Evolutionary conservation across 139 green algal genomes (phyloP), one percentile per base, ranked within the genome.

Genomic region (Trebouxia sp.): DNA sequence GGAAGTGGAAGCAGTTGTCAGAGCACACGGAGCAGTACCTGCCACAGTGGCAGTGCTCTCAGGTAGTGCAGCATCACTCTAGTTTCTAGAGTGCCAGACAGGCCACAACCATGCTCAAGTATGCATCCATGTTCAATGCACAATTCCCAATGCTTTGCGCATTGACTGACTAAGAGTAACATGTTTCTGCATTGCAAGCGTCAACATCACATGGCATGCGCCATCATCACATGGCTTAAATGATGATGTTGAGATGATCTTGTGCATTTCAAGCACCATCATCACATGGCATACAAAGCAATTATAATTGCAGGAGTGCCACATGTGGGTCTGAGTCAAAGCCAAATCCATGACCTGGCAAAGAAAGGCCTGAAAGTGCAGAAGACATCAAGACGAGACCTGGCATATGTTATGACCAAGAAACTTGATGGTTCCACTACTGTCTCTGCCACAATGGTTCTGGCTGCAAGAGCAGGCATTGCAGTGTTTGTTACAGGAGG

Each of bases 21-120:
- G 93, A 0, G 30, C 82, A 6, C 26, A 90, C 42, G 86, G 86
- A 15, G 95, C 94, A 4, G 84, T 93, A 41, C 97, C 96, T 0
- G 96, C 96, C 9, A 99, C 96, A 11, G 96, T 99, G 9, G 96
- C 96, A 0, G 89, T 99, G 26, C 90, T n/a, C n/a, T n/a, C n/a
- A n/a, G n/a, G n/a, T n/a, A n/a, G n/a, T n/a, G n/a, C n/a, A n/a
- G n/a, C n/a, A n/a, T n/a, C n/a, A n/a, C n/a, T n/a, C n/a, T n/a
- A n/a, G n/a, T n/a, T n/a, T n/a, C n/a, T n/a, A n/a, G n/a, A n/a
- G n/a, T n/a, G n/a, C n/a, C n/a, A n/a, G n/a, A n/a, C n/a, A n/a
- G n/a, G n/a, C n/a, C n/a, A n/a, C n/a, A n/a, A n/a, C n/a, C n/a
- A n/a, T n/a, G n/a, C n/a, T n/a, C n/a, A n/a, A n/a, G n/a, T n/a